Base-by-base conservation (phyloP, 169 alveolate genomes). In the Plasmodium inui region DNA sequence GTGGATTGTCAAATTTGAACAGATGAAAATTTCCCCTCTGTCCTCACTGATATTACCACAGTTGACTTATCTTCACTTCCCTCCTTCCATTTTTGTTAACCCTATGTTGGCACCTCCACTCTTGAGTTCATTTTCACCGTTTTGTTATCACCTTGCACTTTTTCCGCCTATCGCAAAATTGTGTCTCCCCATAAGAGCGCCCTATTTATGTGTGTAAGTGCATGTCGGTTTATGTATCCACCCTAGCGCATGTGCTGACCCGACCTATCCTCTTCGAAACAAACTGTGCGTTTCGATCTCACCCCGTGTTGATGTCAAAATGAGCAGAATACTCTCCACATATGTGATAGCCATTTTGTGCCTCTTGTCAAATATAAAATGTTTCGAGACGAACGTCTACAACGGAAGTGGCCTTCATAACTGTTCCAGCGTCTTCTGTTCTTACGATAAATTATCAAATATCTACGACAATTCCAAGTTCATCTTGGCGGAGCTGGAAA, bases 361-460 rank as follows among this genome's bases (percentile, higher is more conserved):
- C 83, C 70, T 74, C 22, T 19, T 50, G 28, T 41, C 71, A 72
- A 30, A 50, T 41, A 57, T 86, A 86, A 74, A 78, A 53, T 74
- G 73, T 70, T 39, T 70, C 53, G 1, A 73, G 79, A 53, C 79
- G 12, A 12, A n/a, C 28, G 41, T 34, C 81, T 70, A 46, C 17
- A 28, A 53, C 19, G 71, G 50, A 37, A 53, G 37, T 53, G 57
- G 41, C 17, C 37, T 74, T 39, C 70, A 86, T 78, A 76, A 78
- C 53, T 86, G 93, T 86, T 86, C 88, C 67, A 86, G 81, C 80
- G 41, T 86, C 10, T 86, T 55, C 26, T 86, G 93, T 3, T 86
- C 93, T 6, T 26, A 86, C 80, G 86, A 86, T 37, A 86, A 86
- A 26, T 76, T 86, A 78, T 19, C 88, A 50, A 74, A 86, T 86